Evolutionary conservation across 108 stramenopile genomes (phyloP), one percentile per base, ranked within the genome.

Genomic region (Fragilariopsis cylindrus): DNA sequence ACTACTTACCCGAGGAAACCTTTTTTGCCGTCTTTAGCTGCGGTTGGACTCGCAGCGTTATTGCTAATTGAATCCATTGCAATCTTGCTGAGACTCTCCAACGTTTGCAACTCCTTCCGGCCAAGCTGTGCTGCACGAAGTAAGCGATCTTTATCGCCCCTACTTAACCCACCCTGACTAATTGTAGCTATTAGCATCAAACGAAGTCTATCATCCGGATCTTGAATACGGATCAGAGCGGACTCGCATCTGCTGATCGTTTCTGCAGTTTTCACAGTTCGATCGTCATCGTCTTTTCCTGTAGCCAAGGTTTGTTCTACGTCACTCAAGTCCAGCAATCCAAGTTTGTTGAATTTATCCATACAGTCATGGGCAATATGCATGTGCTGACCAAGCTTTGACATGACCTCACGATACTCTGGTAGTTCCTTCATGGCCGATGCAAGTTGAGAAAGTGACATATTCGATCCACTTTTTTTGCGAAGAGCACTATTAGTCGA

Each of bases 231-330:
- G 12, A 86, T 21, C 52, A 96, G 74, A 44, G 71, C 49, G 50
- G 82, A 74, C 65, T 91, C 87, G 41, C 88, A 83, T 19, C 78
- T 71, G 50, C 90, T 83, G 11, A 96, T 76, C 52, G 96, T 60
- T 47, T 92, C 88, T 7, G 72, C 48, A 5, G 87, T 48, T 66
- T 91, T 92, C 7, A 88, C 88, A 13, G 73, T 75, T 11, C 76
- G 52, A 4, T 91, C 96, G 40, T 96, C 93, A 13, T 93, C 94
- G 69, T 91, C 93, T 67, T 89, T 81, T 13, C 96, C 96, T 40
- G 98, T 98, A 11, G 96, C 92, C 43, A 97, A 71, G 18, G 96
- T 95, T 78, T 98, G 98, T 69, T 98, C 98, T 43, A 98, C 64
- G n/a, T 96, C 88, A 8, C 86, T 81, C 48, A 95, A 72, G 15